These are phyloP conservation scores for Gonium pectorale DNA, from an alignment of 139 green algal genomes.

Conservation along the genomic window DNA sequence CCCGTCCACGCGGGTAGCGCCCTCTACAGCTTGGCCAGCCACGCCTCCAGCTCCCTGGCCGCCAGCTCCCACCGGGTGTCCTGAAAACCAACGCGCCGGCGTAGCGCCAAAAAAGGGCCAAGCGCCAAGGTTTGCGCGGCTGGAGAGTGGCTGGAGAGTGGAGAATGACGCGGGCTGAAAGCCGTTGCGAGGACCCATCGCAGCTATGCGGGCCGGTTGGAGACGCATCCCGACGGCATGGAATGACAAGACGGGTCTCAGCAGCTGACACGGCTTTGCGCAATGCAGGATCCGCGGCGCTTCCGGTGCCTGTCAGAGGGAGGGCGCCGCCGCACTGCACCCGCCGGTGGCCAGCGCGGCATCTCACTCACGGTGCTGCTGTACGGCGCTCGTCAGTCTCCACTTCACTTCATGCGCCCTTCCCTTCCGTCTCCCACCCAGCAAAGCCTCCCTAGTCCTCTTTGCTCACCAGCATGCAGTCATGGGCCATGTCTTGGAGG, in stretches of 20 bases:
- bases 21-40: slow-evolving; percentile 12
- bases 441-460: background rate
- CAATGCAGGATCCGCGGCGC: background rate
- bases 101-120: too few relatives aligned
- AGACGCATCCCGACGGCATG: too few relatives aligned
- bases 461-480: slow-evolving; percentile 84
- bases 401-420: background rate
- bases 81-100: background rate
- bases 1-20: too few relatives aligned
- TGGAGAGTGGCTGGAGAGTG: too few relatives aligned
- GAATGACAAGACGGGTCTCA: background rate
- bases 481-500: slow-evolving; percentile 79
- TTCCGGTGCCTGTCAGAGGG: background rate
- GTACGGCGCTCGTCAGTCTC: background rate
- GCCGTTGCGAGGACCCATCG: too few relatives aligned
- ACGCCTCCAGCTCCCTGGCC: slow-evolving; percentile 15
- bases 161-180: too few relatives aligned
- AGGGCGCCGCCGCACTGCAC: background rate
- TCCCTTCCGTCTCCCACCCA: background rate
- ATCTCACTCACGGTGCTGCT: background rate
- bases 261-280: background rate
- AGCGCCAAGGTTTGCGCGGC: too few relatives aligned
- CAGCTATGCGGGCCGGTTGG: too few relatives aligned
- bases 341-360: background rate
- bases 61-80: slow-evolving; percentile 28